A percentile compares a stretch with the other conserved stretches of the same genome.
Evolutionary conservation across 73 alveolate species (phyloP).

Genomic region (Paramecium octaurelia): DNA sequence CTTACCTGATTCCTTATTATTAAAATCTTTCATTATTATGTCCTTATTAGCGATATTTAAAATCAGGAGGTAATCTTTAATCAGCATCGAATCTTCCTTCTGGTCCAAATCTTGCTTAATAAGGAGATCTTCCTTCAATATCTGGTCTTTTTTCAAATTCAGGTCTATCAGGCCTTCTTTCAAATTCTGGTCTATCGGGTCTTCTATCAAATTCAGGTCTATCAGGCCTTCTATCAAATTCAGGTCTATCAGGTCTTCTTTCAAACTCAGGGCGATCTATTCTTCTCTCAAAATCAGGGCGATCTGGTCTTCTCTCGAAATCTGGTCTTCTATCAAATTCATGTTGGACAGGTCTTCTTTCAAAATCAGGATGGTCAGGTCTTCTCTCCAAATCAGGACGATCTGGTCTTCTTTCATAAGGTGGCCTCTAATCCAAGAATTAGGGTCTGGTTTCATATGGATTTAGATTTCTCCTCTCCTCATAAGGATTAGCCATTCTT

Average conservation of each 20-base stretch:
- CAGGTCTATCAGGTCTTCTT: not conserved
- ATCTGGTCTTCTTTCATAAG: constrained; percentile 17
- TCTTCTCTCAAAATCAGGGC: not conserved
- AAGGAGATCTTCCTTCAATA: not conserved
- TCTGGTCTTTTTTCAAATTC: not conserved
- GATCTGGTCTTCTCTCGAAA: not conserved
- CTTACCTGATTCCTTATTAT: not conserved
- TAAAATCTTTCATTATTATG: not conserved
- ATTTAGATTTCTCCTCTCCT: not conserved
- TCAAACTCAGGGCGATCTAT: not conserved
- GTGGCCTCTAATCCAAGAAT: not conserved
- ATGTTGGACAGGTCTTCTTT: not conserved
- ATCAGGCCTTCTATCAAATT: not conserved
- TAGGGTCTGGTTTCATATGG: not conserved
- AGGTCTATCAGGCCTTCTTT: not conserved
- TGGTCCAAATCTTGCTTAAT: not conserved
- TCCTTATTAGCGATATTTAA: not conserved
- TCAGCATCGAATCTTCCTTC: constrained; percentile 29
- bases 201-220: not conserved
- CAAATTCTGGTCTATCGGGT: not conserved
- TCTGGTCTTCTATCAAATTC: not conserved
- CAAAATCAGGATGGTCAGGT: not conserved
- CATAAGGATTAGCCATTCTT: not conserved
- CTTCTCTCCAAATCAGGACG: not conserved
- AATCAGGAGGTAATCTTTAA: not conserved